Evolutionary conservation across 768 basidiomycete genomes (phyloP).

Genomic region (Lyophyllum atratum): DNA sequence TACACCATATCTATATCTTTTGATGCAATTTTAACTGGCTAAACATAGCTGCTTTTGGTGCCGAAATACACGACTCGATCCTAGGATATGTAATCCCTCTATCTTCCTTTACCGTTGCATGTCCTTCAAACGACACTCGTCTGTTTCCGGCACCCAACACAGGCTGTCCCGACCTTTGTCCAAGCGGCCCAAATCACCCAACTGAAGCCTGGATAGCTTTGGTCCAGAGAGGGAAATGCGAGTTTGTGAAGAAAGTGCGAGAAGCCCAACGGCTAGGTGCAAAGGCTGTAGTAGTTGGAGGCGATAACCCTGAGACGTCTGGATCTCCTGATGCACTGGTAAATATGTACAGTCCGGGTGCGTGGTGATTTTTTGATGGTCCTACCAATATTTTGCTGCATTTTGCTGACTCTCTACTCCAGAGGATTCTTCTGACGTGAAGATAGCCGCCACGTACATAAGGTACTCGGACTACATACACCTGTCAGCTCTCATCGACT

Average conservation of each 20-base stretch:
- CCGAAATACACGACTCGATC: constrained; percentile 66
- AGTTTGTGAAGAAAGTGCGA: constrained; percentile 87
- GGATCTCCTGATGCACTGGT: constrained; percentile 77
- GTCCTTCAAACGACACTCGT: constrained; percentile 35
- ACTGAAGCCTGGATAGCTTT: constrained; percentile 88
- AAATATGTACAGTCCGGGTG: constrained; percentile 93
- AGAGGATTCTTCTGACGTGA: constrained; percentile 87
- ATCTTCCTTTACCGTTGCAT: constrained; percentile 62
- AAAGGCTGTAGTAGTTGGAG: constrained; percentile 89
- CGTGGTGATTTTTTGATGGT: constrained; percentile 19
- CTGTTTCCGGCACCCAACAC: constrained; percentile 38
- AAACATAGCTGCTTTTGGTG: constrained; percentile 67
- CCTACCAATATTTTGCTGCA: background rate
- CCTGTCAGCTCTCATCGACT: constrained; percentile 66
- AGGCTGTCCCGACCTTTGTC: constrained; percentile 73
- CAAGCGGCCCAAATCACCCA: constrained; percentile 55
- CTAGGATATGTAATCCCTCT: constrained; percentile 74
- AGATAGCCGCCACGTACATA: constrained; percentile 86
- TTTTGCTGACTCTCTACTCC: constrained; percentile 10
- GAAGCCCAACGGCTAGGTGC: constrained; percentile 78
- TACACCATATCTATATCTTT: background rate
- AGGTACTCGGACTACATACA: constrained; percentile 78
- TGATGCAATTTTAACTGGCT: background rate
- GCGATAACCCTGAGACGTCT: constrained; percentile 63
- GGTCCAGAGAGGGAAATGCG: constrained; percentile 86